Conservation (phyloP, 2,329 filamentous ascomycete genomes). For the Paecilomyces sp. region DNA sequence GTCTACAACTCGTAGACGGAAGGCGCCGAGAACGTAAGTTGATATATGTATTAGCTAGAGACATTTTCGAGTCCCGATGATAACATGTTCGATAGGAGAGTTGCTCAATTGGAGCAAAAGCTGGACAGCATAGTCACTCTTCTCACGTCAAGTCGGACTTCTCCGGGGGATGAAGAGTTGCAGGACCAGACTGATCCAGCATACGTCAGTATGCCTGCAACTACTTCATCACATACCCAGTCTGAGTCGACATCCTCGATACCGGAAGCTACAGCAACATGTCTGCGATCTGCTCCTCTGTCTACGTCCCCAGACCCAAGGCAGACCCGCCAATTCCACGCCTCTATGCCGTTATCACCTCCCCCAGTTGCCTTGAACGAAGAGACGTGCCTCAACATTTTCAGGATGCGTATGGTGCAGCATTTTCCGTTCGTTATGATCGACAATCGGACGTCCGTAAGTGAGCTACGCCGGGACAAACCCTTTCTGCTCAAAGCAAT, state of each 20-base stretch:
- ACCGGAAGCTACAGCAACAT: background rate
- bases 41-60: background rate
- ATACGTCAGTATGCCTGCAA: background rate
- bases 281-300: background rate
- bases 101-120: constrained; percentile 6
- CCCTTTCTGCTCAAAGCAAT: constrained; percentile 25
- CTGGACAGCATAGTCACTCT: constrained; percentile 5
- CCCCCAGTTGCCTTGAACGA: background rate
- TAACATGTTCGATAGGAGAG: constrained; percentile 3
- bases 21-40: constrained; percentile 1
- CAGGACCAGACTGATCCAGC: background rate
- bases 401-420: constrained; percentile 1
- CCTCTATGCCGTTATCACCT: background rate
- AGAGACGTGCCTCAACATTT: constrained; percentile 1
- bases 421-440: constrained; percentile 6
- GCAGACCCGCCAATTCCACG: background rate
- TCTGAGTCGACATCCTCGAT: background rate
- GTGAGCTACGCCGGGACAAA: constrained; percentile 8
- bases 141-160: background rate
- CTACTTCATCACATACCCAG: background rate
- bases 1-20: constrained; percentile 1
- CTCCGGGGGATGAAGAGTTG: background rate
- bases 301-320: background rate
- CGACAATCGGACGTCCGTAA: background rate
- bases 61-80: background rate